Evolutionary conservation across 2,329 filamentous ascomycete genomes (phyloP).

Genomic region (Epichloe brachyelytri): DNA sequence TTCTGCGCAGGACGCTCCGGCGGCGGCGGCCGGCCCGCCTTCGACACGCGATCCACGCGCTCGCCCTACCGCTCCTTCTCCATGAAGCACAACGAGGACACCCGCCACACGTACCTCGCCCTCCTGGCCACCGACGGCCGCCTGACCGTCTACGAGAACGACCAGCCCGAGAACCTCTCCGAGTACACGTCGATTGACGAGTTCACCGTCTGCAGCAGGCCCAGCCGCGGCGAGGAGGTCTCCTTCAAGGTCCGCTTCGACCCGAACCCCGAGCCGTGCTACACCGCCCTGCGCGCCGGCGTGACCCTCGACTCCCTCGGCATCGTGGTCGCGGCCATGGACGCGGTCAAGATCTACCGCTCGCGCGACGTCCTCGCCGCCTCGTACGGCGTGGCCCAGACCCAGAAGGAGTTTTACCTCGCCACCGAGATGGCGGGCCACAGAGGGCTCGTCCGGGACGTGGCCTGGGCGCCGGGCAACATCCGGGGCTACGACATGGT

Average conservation of each 20-base stretch:
- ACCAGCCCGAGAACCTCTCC: constrained; percentile 66
- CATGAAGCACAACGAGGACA: constrained; percentile 69
- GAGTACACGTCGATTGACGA: constrained; percentile 67
- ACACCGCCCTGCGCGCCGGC: constrained; percentile 65
- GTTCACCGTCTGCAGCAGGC: constrained; percentile 58
- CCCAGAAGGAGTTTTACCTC: constrained; percentile 69
- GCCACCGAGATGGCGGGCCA: constrained; percentile 66
- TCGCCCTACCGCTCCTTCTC: constrained; percentile 67
- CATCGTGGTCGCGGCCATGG: constrained; percentile 77
- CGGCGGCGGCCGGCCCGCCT: constrained; percentile 35
- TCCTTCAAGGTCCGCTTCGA: constrained; percentile 81
- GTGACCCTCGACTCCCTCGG: constrained; percentile 67
- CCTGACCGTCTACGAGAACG: constrained; percentile 71
- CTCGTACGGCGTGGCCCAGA: constrained; percentile 38
- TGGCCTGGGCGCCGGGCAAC: constrained; percentile 86
- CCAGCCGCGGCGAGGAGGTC: constrained; percentile 70
- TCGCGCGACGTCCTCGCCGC: constrained; percentile 47
- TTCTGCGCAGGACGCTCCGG: constrained; percentile 53
- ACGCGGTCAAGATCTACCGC: constrained; percentile 69
- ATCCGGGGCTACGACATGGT: constrained; percentile 82
- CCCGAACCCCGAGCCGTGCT: constrained; percentile 72
- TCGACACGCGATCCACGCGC: constrained; percentile 43
- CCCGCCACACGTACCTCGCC: constrained; percentile 70
- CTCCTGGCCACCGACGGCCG: constrained; percentile 73
- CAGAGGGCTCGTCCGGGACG: constrained; percentile 66